Percentiles rank a stretch among this genome's conserved stretches.
Conservation (phyloP, 805 yeast genomes). For the Candida pseudoglaebosa region DNA sequence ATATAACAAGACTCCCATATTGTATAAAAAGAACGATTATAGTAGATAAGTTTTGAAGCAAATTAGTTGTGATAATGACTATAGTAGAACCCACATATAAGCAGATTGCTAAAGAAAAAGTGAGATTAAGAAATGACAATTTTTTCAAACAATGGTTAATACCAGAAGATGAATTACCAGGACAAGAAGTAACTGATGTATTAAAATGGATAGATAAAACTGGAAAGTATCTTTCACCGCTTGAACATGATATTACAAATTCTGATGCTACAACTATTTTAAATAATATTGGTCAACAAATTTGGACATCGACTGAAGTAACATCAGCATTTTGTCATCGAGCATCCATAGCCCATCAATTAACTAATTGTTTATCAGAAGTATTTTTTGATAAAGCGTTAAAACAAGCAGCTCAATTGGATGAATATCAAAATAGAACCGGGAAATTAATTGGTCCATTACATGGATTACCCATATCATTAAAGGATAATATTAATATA, state of each 20-base stretch:
- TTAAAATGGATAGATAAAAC: slow-evolving; percentile 31
- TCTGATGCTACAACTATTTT: slow-evolving; percentile 24
- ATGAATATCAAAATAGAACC: slow-evolving; percentile 15
- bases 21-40: no score
- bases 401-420: slow-evolving; percentile 20
- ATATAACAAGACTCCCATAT: no score
- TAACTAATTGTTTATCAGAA: slow-evolving; percentile 39
- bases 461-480: slow-evolving; percentile 28
- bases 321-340: slow-evolving; percentile 55
- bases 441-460: slow-evolving; percentile 22
- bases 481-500: slow-evolving; percentile 44
- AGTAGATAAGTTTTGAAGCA: no score
- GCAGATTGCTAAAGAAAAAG: slow-evolving; percentile 40
- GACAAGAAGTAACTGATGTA: slow-evolving; percentile 31
- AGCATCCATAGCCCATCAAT: slow-evolving; percentile 56
- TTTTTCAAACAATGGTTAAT: slow-evolving; percentile 46
- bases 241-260: slow-evolving; percentile 40
- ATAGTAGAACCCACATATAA: slow-evolving; percentile 18
- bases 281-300: slow-evolving; percentile 25
- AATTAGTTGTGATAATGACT: no score
- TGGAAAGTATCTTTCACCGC: slow-evolving; percentile 23
- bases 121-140: slow-evolving; percentile 36
- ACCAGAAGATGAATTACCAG: slow-evolving; percentile 28
- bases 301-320: slow-evolving; percentile 43
- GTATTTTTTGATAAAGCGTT: slow-evolving; percentile 30